Conservation (phyloP, 306 rosid species). For the Inga leiocalycina region DNA sequence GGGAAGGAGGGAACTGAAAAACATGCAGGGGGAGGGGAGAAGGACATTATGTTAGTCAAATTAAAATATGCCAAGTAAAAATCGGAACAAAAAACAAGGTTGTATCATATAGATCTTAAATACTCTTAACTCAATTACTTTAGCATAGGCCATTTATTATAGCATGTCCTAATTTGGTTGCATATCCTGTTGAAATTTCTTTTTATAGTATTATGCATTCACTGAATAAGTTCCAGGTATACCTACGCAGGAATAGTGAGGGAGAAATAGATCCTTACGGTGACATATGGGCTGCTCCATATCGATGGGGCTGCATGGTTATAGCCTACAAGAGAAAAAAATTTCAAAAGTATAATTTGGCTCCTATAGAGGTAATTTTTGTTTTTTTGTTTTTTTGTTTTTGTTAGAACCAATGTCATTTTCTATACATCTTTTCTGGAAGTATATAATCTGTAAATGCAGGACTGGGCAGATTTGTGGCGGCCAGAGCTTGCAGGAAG, state of each 20-base stretch:
- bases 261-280: conserved; percentile 80
- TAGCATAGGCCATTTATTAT: conserved; percentile 17
- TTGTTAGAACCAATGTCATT: background rate
- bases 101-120: background rate
- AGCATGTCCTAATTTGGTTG: conserved; percentile 24
- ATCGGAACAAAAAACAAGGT: too few species aligned
- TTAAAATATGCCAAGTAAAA: background rate
- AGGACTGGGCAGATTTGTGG: conserved; percentile 99
- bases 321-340: conserved; percentile 85
- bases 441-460: conserved; percentile 38
- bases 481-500: conserved; percentile 87
- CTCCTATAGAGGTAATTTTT: conserved; percentile 65
- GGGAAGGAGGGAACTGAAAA: background rate
- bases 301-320: conserved; percentile 94
- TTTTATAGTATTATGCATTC: conserved; percentile 16
- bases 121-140: conserved; percentile 12
- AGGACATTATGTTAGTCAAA: background rate
- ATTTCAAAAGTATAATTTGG: conserved; percentile 74
- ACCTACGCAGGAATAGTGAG: conserved; percentile 79
- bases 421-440: conserved; percentile 26
- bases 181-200: background rate
- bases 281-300: conserved; percentile 87
- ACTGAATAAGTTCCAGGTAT: conserved; percentile 67
- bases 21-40: too few species aligned
- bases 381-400: background rate